These are phyloP conservation scores for Suhomyces pyralidae DNA, from an alignment of 805 yeast species.

Conservation along the genomic window DNA sequence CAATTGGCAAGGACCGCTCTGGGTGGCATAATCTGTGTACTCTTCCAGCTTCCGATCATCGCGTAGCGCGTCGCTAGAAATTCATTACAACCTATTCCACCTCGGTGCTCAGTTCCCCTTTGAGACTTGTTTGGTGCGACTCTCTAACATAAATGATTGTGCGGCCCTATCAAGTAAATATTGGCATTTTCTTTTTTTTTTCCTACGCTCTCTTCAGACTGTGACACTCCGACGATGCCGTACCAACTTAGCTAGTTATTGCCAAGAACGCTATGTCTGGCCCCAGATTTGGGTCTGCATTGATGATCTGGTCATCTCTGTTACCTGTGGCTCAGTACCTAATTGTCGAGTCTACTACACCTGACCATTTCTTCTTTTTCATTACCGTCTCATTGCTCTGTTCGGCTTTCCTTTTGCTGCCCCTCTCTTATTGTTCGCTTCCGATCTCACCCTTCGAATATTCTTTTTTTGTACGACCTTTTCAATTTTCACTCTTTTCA, in stretches of 20 bases:
- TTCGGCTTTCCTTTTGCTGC: neutral
- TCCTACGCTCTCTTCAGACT: neutral
- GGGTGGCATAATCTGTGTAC: neutral
- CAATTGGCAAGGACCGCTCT: neutral
- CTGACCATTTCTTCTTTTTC: neutral
- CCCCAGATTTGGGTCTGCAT: neutral
- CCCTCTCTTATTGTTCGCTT: neutral
- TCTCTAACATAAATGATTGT: neutral
- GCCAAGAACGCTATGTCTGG: neutral
- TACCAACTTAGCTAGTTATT: neutral
- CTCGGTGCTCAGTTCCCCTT: neutral
- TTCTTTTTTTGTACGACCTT: neutral
- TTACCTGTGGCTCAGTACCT: neutral
- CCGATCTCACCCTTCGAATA: neutral
- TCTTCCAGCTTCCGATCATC: neutral
- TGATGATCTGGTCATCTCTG: neutral
- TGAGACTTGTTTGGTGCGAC: neutral
- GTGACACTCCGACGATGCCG: neutral
- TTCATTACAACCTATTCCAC: neutral
- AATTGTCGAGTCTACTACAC: neutral
- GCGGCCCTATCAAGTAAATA: neutral
- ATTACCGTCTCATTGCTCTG: neutral
- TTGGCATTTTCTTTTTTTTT: neutral
- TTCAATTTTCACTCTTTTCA: neutral
- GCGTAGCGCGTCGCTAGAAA: neutral